These are phyloP conservation scores for Talaromyces wortmannii DNA, from an alignment of 495 filamentous ascomycete species.

Conservation along the genomic window DNA sequence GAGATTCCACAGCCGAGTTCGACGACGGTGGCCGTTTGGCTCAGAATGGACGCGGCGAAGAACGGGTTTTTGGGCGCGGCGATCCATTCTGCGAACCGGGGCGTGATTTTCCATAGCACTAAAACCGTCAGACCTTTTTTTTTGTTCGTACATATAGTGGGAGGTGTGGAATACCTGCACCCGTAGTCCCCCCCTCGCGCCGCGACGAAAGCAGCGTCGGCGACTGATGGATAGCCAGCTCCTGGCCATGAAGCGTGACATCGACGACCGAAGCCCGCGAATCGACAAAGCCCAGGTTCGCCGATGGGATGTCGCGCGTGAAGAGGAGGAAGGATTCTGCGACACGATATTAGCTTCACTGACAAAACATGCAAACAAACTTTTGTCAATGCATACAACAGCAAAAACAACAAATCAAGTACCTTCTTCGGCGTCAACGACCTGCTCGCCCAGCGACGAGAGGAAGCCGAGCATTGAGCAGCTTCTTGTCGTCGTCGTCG, in stretches of 20 bases:
- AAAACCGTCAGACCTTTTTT: not conserved
- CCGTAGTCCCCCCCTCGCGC: constrained; percentile 79
- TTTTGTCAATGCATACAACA: not conserved
- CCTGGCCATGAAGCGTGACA: constrained; percentile 57
- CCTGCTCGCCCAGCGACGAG: constrained; percentile 24
- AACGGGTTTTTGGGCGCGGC: constrained; percentile 53
- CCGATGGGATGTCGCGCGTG: constrained; percentile 64
- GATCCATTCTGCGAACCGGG: constrained; percentile 79
- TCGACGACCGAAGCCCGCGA: constrained; percentile 57
- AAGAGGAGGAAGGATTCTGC: constrained; percentile 84
- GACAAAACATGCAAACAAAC: not conserved
- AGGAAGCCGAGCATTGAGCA: constrained; percentile 11
- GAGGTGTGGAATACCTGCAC: constrained; percentile 54
- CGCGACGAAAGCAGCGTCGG: constrained; percentile 73
- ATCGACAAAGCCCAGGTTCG: constrained; percentile 81
- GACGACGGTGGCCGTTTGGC: constrained; percentile 50
- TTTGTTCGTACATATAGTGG: not conserved
- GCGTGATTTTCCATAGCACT: constrained; percentile 93
- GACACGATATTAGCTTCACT: not conserved
- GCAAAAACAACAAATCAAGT: constrained; percentile 6
- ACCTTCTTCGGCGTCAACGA: constrained; percentile 62
- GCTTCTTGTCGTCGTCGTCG: not conserved
- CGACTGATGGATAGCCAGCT: constrained; percentile 79
- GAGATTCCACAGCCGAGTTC: constrained; percentile 89
- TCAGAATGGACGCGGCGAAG: constrained; percentile 49